Percentiles rank a stretch among this genome's conserved stretches.
Evolutionary conservation across 129 eudicot genomes (phyloP).

Genomic region (Tagetes erecta): DNA sequence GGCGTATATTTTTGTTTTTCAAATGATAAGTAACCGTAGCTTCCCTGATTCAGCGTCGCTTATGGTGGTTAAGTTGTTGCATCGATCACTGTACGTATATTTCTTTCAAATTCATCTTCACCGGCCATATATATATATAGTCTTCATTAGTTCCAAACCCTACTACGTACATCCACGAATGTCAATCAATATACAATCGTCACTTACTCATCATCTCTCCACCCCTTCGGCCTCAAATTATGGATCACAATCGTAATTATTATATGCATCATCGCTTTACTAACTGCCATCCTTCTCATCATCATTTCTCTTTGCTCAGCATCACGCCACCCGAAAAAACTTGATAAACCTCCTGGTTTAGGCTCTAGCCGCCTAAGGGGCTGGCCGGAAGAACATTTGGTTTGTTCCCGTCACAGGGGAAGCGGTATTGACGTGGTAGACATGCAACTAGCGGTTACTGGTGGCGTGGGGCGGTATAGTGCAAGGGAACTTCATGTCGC

Average conservation of each 20-base stretch:
- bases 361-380: constrained; percentile 13
- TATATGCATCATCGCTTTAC: constrained; percentile 8
- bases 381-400: constrained; percentile 24
- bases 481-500: constrained; percentile 42
- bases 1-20: too few species aligned
- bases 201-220: constrained; percentile 26
- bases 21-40: too few species aligned
- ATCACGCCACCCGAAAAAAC: background rate
- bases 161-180: constrained; percentile 3
- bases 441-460: background rate
- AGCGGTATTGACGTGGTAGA: constrained; percentile 1
- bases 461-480: constrained; percentile 19
- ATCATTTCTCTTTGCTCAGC: constrained; percentile 6
- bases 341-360: background rate
- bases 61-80: background rate
- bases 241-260: constrained; percentile 33
- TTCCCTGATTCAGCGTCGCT: background rate
- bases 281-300: constrained; percentile 13
- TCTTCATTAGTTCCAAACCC: background rate
- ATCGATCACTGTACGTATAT: background rate
- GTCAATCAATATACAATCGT: constrained; percentile 16
- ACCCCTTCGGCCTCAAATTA: constrained; percentile 40
- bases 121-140: too few species aligned
- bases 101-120: too few species aligned
- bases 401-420: constrained; percentile 13